These are phyloP conservation scores for Cryptosporidium canis DNA, from an alignment of 169 alveolate species.

Conservation along the genomic window DNA sequence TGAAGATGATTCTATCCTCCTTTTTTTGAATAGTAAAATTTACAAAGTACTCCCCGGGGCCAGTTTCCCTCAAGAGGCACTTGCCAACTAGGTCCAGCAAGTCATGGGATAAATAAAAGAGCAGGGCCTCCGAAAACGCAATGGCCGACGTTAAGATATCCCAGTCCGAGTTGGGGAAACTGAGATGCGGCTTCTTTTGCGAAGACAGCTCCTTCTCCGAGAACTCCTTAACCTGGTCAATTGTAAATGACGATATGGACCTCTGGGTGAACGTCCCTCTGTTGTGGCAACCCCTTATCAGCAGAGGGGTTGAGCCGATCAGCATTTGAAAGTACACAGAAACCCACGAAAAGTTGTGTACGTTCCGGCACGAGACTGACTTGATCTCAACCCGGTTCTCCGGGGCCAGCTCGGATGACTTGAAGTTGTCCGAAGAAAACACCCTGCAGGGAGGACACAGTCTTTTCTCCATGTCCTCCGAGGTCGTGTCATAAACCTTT, in stretches of 20 bases:
- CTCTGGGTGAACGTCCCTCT: constrained; percentile 7
- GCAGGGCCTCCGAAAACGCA: constrained; percentile 41
- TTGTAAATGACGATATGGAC: constrained; percentile 18
- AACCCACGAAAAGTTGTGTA: constrained; percentile 47
- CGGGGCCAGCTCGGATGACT: not conserved
- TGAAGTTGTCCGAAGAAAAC: constrained; percentile 11
- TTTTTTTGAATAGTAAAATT: constrained; percentile 10
- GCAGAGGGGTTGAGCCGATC: constrained; percentile 25
- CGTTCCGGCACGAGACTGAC: constrained; percentile 30
- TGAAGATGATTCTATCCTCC: not conserved
- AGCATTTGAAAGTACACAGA: constrained; percentile 56
- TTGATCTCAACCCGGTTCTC: constrained; percentile 44
- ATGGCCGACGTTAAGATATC: constrained; percentile 13
- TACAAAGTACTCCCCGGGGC: constrained; percentile 3
- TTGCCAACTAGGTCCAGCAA: not conserved
- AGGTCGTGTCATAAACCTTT: not conserved
- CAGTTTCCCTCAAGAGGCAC: not conserved
- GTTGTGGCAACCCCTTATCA: constrained; percentile 34
- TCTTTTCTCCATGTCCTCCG: constrained; percentile 11
- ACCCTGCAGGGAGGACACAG: constrained; percentile 35
- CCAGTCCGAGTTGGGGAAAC: constrained; percentile 3
- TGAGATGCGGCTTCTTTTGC: not conserved
- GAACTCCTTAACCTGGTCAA: constrained; percentile 26
- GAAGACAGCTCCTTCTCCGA: constrained; percentile 3
- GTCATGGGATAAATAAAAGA: not conserved